Conservation (phyloP, 192 early-diverging fungal genomes). For the Jimgerdemannia flammicorona region DNA sequence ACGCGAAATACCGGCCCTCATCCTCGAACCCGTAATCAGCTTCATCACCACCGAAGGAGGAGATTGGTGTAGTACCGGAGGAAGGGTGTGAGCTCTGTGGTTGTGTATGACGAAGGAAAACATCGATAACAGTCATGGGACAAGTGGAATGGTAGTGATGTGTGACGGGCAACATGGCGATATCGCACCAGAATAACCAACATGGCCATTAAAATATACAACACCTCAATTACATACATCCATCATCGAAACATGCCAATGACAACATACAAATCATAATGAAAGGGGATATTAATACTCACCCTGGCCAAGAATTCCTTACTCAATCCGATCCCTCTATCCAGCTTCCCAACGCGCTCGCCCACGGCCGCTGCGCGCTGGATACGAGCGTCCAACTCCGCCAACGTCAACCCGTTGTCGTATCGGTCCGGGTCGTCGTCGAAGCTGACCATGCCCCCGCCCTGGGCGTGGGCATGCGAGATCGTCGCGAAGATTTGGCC, state of each 20-base stretch:
- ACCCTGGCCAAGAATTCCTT: slow-evolving; percentile 49
- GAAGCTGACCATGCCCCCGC: slow-evolving; percentile 57
- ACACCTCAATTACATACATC: too few relatives aligned
- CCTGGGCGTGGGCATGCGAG: slow-evolving; percentile 37
- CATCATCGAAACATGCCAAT: too few relatives aligned
- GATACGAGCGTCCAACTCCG: slow-evolving; percentile 45
- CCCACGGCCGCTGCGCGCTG: slow-evolving; percentile 21
- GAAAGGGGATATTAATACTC: neutral
- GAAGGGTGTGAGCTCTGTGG: neutral
- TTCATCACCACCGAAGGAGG: neutral
- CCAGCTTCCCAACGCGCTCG: slow-evolving; percentile 36
- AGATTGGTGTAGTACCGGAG: neutral
- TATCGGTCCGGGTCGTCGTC: slow-evolving; percentile 54
- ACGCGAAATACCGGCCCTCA: neutral
- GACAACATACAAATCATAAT: neutral
- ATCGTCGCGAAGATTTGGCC: slow-evolving; percentile 45
- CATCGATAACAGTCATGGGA: neutral
- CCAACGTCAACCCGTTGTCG: slow-evolving; percentile 33
- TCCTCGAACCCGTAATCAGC: neutral
- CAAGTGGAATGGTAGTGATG: too few relatives aligned
- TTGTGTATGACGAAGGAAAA: neutral
- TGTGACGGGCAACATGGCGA: too few relatives aligned
- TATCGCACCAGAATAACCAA: too few relatives aligned
- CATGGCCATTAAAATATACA: too few relatives aligned
- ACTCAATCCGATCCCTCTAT: slow-evolving; percentile 32